Percentiles rank a stretch among this genome's conserved stretches.
phyloP scores from a whole-genome alignment of 1,284 basidiomycete species.

The Schizophyllum amplum region DNA sequence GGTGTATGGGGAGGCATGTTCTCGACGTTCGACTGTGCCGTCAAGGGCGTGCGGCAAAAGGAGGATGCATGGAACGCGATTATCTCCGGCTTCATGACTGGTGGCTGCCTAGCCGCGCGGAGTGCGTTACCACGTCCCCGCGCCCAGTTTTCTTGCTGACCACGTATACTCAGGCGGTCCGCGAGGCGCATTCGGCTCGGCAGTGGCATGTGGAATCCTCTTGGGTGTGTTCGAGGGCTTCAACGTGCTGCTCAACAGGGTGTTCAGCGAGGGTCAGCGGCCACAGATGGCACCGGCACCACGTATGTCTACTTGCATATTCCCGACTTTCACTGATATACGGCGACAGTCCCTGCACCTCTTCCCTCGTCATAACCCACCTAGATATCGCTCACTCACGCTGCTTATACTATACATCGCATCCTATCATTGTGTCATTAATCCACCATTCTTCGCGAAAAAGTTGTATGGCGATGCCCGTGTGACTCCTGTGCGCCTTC shows the following conservation, averaged over 20 bases:
- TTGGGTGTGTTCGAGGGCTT: slow-evolving; percentile 96
- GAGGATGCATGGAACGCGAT: slow-evolving; percentile 99
- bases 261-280: slow-evolving; percentile 77
- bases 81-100: slow-evolving; percentile 96
- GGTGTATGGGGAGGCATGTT: slow-evolving; percentile 98
- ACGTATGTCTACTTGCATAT: not conserved
- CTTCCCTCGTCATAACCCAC: not conserved
- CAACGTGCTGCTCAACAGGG: slow-evolving; percentile 77
- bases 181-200: slow-evolving; percentile 81
- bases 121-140: slow-evolving; percentile 51
- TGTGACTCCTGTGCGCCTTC: too few species aligned
- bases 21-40: slow-evolving; percentile 95
- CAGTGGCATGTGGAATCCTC: slow-evolving; percentile 93
- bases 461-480: not conserved
- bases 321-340: not conserved
- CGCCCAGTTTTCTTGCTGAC: slow-evolving; percentile 1
- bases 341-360: not conserved
- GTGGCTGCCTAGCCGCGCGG: slow-evolving; percentile 90
- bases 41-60: slow-evolving; percentile 96
- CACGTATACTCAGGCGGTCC: slow-evolving; percentile 66
- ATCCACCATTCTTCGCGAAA: not conserved
- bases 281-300: slow-evolving; percentile 50
- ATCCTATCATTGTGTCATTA: not conserved
- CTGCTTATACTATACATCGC: not conserved
- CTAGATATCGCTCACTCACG: not conserved